Percentiles rank a stretch among this genome's conserved stretches.
Evolutionary conservation across 371 early-diverging fungal genomes (phyloP).

Genomic region (Conidiobolus coronatus): DNA sequence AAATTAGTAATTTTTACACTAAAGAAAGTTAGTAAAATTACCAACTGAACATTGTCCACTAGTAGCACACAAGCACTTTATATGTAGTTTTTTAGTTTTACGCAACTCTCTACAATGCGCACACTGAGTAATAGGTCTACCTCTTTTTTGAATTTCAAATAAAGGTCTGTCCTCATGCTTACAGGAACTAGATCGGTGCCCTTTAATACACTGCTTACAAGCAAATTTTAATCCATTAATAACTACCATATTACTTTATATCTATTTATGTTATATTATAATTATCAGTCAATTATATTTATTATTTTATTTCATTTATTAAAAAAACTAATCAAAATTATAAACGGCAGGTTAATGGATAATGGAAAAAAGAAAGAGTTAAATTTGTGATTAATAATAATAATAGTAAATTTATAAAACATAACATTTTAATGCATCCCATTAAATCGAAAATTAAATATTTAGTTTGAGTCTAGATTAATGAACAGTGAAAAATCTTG

Average conservation of each 20-base stretch:
- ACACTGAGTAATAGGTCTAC: conserved; percentile 60
- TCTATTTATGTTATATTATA: too few species aligned
- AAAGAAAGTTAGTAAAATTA: not conserved
- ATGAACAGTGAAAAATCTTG: too few species aligned
- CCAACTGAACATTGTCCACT: conserved; percentile 5
- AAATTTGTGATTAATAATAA: too few species aligned
- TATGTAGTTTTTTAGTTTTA: conserved; percentile 44
- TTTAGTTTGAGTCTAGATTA: too few species aligned
- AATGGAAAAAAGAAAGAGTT: too few species aligned
- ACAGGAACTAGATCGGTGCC: conserved; percentile 18
- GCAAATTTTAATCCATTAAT: conserved; percentile 18
- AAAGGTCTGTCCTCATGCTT: conserved; percentile 30
- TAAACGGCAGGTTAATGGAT: too few species aligned
- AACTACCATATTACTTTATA: conserved; percentile 8
- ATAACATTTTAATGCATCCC: too few species aligned
- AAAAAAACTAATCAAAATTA: too few species aligned
- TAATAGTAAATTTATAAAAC: too few species aligned
- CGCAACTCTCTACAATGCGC: conserved; percentile 46
- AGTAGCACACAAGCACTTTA: conserved; percentile 40
- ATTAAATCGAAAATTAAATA: too few species aligned
- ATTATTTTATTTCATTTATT: too few species aligned
- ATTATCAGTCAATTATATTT: too few species aligned
- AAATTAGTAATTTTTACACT: not conserved
- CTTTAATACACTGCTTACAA: conserved; percentile 20
- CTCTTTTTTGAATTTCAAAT: conserved; percentile 46